Evolutionary conservation across 352 stramenopile genomes (phyloP), one percentile per base, ranked within the genome.

Genomic region (Pythium dissimile): DNA sequence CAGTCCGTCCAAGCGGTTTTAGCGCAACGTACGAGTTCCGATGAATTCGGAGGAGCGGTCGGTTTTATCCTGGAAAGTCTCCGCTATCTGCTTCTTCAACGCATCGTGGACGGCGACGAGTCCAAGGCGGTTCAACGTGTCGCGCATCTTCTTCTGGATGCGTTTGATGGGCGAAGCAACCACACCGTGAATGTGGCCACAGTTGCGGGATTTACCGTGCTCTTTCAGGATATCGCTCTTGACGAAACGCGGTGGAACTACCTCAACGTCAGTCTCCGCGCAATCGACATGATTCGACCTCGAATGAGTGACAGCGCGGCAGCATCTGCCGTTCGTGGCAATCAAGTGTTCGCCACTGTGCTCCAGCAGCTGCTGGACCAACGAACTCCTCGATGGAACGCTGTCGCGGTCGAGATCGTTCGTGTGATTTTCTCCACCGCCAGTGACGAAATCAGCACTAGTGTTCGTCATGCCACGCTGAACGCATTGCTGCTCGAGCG

Each of bases 71-170:
- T 72, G 13, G 20, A 63, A 26, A 62, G 63, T 38, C 39, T 77
- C n/a, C 12, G 48, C 20, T 58, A 24, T 7, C 12, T 72, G 3
- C 24, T 64, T 4, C 32, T 66, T 21, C 38, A 52, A 26, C 21
- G 47, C 65, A 12, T 12, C 56, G 34, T 46, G 41, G 38, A 65
- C 5, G 43, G 69, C 18, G 52, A 67, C 15, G 32, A 65, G 1
- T 59, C 62, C 0, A 88, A 82, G 47, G 50, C 69, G 13, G 45
- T 68, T 10, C 73, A 83, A 45, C 71, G 77, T 5, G 74, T 87
- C 18, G 75, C 75, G 0, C 81, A 90, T 23, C 50, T 90, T 42
- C 13, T 88, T n/a, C 46, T 90, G 18, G 77, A 90, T 31, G 71
- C 74, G 4, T 71, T 82, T 39, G 68, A 82, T 52, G 54, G 39